A percentile compares a stretch with the other conserved stretches of the same genome.
phyloP scores from a whole-genome alignment of 1,139 yeast species.

The Scheffersomyces lignicola region DNA sequence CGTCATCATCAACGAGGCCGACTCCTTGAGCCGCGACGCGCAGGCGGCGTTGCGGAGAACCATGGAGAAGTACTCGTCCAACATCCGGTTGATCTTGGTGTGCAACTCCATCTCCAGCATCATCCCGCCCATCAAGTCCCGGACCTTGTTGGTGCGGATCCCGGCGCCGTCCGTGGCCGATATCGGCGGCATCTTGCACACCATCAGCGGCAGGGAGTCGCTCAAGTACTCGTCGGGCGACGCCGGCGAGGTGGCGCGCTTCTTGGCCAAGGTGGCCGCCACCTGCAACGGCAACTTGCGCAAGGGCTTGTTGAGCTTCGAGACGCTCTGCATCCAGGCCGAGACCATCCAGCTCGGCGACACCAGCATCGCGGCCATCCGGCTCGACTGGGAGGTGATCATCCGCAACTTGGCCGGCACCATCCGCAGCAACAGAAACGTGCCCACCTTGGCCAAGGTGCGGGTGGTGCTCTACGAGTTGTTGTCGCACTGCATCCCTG shows the following conservation, averaged over 20 bases:
- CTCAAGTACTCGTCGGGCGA: constrained; percentile 41
- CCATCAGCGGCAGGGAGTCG: constrained; percentile 59
- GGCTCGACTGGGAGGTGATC: constrained; percentile 88
- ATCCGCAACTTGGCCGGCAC: constrained; percentile 63
- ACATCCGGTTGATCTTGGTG: constrained; percentile 78
- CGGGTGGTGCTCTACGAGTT: constrained; percentile 81
- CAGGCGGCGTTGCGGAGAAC: constrained; percentile 97
- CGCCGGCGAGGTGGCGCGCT: constrained; percentile 34
- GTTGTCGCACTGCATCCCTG: constrained; percentile 90
- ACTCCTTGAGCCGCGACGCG: constrained; percentile 88
- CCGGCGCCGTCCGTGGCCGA: constrained; percentile 76
- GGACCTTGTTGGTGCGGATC: constrained; percentile 82
- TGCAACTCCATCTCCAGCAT: constrained; percentile 90
- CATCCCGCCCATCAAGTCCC: constrained; percentile 90
- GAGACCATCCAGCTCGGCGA: constrained; percentile 45
- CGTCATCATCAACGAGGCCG: constrained; percentile 94
- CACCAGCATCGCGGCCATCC: constrained; percentile 32
- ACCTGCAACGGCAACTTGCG: constrained; percentile 73
- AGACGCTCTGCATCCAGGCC: constrained; percentile 78
- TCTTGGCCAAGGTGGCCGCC: constrained; percentile 54
- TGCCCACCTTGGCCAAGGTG: constrained; percentile 69
- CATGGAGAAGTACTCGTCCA: constrained; percentile 94
- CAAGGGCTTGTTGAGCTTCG: constrained; percentile 74
- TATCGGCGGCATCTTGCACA: constrained; percentile 50
- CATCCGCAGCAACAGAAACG: constrained; percentile 61